Conservation (phyloP, 805 yeast genomes). For the Yarrowia sp. region DNA sequence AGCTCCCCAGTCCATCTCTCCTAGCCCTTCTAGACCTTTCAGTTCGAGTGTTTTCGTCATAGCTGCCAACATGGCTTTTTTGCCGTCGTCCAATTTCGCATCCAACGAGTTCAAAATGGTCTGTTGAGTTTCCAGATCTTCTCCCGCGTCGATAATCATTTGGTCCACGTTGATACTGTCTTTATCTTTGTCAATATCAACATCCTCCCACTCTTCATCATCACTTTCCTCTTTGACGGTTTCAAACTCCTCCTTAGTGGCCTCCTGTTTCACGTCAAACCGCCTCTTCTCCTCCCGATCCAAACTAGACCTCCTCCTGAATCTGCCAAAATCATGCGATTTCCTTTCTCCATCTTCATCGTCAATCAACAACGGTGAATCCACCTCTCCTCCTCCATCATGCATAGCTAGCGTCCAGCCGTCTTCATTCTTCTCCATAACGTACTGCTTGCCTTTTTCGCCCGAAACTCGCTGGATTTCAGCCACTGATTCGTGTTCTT, state of each 20-base stretch:
- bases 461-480: slow-evolving; percentile 65
- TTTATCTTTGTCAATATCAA: slow-evolving; percentile 42
- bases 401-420: slow-evolving; percentile 77
- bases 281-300: not conserved
- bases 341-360: slow-evolving; percentile 31
- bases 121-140: not conserved
- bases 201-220: slow-evolving; percentile 62
- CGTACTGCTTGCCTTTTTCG: slow-evolving; percentile 72
- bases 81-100: no score
- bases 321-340: not conserved
- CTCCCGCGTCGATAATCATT: not conserved
- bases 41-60: not conserved
- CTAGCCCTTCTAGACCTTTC: not conserved
- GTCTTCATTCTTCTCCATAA: slow-evolving; percentile 67
- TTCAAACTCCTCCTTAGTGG: not conserved
- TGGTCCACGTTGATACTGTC: not conserved
- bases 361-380: slow-evolving; percentile 24
- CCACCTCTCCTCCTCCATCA: slow-evolving; percentile 29
- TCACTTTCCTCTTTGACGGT: slow-evolving; percentile 28
- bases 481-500: slow-evolving; percentile 29
- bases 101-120: not conserved
- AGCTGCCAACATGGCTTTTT: not conserved
- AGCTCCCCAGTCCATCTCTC: slow-evolving; percentile 9
- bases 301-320: not conserved
- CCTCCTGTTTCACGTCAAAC: not conserved